Percentiles rank a stretch among this genome's conserved stretches.
phyloP scores from a whole-genome alignment of 2,329 filamentous ascomycete species.

The Berkeleyomyces rouxiae region DNA sequence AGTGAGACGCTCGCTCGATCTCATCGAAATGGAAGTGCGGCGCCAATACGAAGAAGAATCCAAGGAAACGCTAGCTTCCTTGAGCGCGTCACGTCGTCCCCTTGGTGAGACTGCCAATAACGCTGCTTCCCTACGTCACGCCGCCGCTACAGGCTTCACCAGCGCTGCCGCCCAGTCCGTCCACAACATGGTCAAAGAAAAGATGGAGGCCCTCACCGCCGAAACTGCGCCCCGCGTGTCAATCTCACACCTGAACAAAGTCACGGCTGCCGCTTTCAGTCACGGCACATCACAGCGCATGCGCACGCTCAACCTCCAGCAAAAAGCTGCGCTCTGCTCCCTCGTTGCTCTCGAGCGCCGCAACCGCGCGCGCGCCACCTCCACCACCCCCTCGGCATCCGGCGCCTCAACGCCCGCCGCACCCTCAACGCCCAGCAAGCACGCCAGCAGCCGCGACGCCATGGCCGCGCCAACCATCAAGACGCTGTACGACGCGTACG shows the following conservation, averaged over 20 bases:
- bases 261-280: slow-evolving; percentile 78
- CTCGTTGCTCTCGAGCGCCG: slow-evolving; percentile 74
- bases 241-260: slow-evolving; percentile 79
- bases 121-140: slow-evolving; percentile 18
- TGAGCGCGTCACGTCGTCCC: slow-evolving; percentile 57
- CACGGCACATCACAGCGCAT: slow-evolving; percentile 76
- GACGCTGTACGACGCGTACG: slow-evolving; percentile 70
- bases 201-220: slow-evolving; percentile 46
- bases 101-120: slow-evolving; percentile 71
- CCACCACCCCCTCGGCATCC: background rate
- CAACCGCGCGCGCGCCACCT: slow-evolving; percentile 28
- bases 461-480: slow-evolving; percentile 63
- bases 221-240: slow-evolving; percentile 75
- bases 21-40: slow-evolving; percentile 72
- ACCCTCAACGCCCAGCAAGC: slow-evolving; percentile 42
- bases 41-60: slow-evolving; percentile 51
- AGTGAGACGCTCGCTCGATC: slow-evolving; percentile 71
- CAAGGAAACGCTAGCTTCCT: slow-evolving; percentile 37
- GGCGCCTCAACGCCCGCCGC: slow-evolving; percentile 22
- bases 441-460: slow-evolving; percentile 16
- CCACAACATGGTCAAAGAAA: slow-evolving; percentile 32
- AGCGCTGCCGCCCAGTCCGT: slow-evolving; percentile 25
- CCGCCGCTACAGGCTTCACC: slow-evolving; percentile 29
- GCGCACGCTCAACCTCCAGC: slow-evolving; percentile 78
- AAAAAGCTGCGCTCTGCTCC: slow-evolving; percentile 86